Evolutionary conservation across 2,329 filamentous ascomycete genomes (phyloP), one percentile per base, ranked within the genome.

Genomic region (Fusarium sp.): DNA sequence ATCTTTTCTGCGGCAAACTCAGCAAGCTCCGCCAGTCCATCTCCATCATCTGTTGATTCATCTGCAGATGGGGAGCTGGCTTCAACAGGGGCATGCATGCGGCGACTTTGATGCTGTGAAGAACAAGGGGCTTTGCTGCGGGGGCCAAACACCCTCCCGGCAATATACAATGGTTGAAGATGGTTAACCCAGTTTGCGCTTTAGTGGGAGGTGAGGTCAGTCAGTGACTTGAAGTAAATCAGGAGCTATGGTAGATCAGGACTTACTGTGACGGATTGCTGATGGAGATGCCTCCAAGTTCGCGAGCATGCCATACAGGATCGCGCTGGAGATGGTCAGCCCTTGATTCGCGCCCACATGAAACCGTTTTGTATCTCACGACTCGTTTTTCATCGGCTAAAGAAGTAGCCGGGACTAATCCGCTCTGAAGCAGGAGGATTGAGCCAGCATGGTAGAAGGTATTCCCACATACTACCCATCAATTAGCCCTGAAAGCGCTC

Each of bases 301-400:
- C 40, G 14, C 40, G 40, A 14, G 20, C 40, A 45, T 45, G 40
- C 20, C 40, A 45, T 5, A 45, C 12, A 45, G 11, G 40, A 5
- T 45, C 40, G 4, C 12, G 40, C 40, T 45, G 14, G 20, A 45
- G 11, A 45, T 22, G 40, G 12, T 45, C 12, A 45, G 3, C 20
- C 12, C 40, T 20, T 22, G 0, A 20, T 43, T 6, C 9, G 1
- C n/a, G 4, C 12, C 7, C n/a, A 43, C 6, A 3, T 7, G 0
- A n/a, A 4, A 3, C 20, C 12, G 3, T 12, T 20, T 22, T 11
- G 6, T 4, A 20, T 20, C n/a, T 43, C 20, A 43, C 38, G 5
- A 14, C 40, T 2, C 20, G 20, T 45, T 22, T 14, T 9, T 22
- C 40, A 45, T 45, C 40, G 1, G 2, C 11, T 14, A 6, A 45